Conservation (phyloP, 2,329 filamentous ascomycete genomes). For the Monosporascus sp. region DNA sequence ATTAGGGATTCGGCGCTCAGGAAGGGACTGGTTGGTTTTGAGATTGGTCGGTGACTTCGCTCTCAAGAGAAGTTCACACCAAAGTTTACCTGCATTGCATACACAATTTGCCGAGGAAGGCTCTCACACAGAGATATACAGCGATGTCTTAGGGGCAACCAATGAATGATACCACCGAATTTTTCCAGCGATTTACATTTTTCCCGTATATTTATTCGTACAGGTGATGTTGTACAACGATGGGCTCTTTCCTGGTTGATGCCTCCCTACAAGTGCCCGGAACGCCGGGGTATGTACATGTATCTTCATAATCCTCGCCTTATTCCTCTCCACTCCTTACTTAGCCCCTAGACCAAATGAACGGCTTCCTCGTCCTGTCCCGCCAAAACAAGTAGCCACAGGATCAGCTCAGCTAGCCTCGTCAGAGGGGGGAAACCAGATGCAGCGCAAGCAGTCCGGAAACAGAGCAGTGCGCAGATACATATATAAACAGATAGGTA, state of each 20-base stretch:
- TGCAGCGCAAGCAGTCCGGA: too few relatives aligned
- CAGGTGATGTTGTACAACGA: not conserved
- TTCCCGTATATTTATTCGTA: slow-evolving; percentile 4
- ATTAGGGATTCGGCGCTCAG: not conserved
- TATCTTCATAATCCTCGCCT: not conserved
- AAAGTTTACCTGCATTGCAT: too few relatives aligned
- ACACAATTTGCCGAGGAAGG: too few relatives aligned
- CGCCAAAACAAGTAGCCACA: not conserved
- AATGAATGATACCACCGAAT: slow-evolving; percentile 3
- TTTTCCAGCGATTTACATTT: not conserved
- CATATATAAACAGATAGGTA: not conserved
- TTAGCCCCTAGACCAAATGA: slow-evolving; percentile 42
- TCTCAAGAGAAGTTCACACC: too few relatives aligned
- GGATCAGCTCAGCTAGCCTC: not conserved
- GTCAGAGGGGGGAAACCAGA: too few relatives aligned
- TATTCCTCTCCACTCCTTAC: slow-evolving; percentile 7
- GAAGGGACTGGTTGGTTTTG: not conserved
- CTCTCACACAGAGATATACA: not conserved
- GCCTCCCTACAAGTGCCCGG: slow-evolving; percentile 2
- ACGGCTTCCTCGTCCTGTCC: slow-evolving; percentile 52
- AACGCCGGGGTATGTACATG: slow-evolving; percentile 16
- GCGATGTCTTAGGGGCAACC: not conserved
- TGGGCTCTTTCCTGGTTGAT: not conserved
- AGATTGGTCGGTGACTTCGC: too few relatives aligned
- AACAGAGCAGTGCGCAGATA: too few relatives aligned